Evolutionary conservation across 2,329 filamentous ascomycete species (phyloP), one percentile per base, ranked within the genome.

Genomic region (Colletotrichum spaethianum): DNA sequence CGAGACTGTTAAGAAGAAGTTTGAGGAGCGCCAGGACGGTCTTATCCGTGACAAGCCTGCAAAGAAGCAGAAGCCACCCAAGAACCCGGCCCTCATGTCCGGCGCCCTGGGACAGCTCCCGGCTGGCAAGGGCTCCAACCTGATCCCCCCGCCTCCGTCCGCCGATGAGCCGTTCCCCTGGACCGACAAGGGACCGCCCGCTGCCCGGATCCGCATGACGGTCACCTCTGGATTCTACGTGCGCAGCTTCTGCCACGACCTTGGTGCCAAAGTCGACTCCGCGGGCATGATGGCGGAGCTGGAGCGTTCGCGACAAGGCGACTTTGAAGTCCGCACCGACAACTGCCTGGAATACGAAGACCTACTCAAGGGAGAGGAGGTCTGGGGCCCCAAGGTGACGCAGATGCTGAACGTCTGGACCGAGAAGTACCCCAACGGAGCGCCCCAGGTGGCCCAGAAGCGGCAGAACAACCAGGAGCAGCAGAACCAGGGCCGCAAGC

Each of bases 171-270:
- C 88, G 7, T 85, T 87, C 8, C 88, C 89, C 0, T 91, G 89
- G 89, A 85, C 83, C 48, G 89, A 86, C 79, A 84, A 91, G 78
- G 90, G 88, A 0, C 91, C 94, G 1, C 91, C 96, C 1, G 96
- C 96, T 0, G 93, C 90, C 60, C 93, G 90, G 78, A 90, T 99
- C 72, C 92, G 93, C 69, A 94, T 99, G 90, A 97, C 94, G 0
- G 96, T 98, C 63, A 95, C 95, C 2, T 97, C 95, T 0, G 96
- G 96, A 48, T 99, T 98, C 86, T 99, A 99, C 81, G 95, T 99
- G 18, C 93, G 96, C 74, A 97, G 93, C 70, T 91, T 99, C 76
- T 95, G 94, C 77, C 95, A 98, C 80, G 96, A 99, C 78, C 88
- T 99, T 4, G 96, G 96, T 28, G 86, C 91, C 75, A 94, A 94